Conservation (phyloP, 345 rosid species). For the Hypericum androsaemum region DNA sequence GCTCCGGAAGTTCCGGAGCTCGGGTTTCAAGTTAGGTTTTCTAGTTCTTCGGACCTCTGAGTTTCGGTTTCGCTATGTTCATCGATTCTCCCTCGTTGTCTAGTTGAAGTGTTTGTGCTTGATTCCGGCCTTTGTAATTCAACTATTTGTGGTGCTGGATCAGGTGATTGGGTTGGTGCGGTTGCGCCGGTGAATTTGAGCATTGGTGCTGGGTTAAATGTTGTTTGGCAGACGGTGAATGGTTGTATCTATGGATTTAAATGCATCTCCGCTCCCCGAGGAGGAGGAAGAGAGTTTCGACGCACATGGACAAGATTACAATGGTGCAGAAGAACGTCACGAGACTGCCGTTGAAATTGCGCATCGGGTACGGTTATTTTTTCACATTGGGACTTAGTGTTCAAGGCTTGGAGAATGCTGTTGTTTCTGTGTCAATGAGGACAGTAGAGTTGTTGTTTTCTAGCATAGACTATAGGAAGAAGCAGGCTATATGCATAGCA, state of each 20-base stretch:
- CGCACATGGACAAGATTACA: slow-evolving; percentile 32
- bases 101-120: too few species aligned
- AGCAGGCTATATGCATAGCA: too few species aligned
- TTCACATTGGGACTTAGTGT: background rate
- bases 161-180: too few species aligned
- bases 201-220: slow-evolving; percentile 20
- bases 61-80: too few species aligned
- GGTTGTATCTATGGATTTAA: slow-evolving; percentile 71
- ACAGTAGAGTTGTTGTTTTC: too few species aligned
- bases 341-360: slow-evolving; percentile 58
- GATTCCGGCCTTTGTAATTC: too few species aligned
- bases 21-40: too few species aligned
- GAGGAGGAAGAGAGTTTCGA: slow-evolving; percentile 61
- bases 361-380: slow-evolving; percentile 43
- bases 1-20: too few species aligned
- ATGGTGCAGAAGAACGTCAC: slow-evolving; percentile 37
- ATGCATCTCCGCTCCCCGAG: slow-evolving; percentile 60
- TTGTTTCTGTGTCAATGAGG: too few species aligned
- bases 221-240: slow-evolving; percentile 36
- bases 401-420: background rate
- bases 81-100: background rate
- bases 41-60: too few species aligned
- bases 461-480: too few species aligned
- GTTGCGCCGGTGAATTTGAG: background rate
- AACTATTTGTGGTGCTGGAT: too few species aligned